Evolutionary conservation across 495 filamentous ascomycete species (phyloP).

Genomic region (Letharia columbiana): DNA sequence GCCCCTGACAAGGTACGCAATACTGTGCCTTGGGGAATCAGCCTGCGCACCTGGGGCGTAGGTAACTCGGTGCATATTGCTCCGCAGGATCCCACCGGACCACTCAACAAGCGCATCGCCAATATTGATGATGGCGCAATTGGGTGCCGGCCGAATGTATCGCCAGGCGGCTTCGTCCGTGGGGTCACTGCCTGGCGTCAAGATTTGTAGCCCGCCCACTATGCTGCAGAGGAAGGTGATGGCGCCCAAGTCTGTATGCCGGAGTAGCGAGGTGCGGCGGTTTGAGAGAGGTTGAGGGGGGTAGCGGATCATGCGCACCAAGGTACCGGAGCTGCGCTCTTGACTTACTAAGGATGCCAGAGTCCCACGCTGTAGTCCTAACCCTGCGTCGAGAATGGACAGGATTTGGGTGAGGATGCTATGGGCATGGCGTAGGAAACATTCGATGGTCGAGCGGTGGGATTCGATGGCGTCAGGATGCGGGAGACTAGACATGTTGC

Average conservation of each 20-base stretch:
- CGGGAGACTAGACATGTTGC: conserved; percentile 9
- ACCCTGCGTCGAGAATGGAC: conserved; percentile 11
- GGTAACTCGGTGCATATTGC: conserved; percentile 33
- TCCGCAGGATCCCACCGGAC: conserved; percentile 32
- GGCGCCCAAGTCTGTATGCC: conserved; percentile 24
- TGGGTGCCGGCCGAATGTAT: conserved; percentile 31
- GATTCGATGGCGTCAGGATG: conserved; percentile 17
- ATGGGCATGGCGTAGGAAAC: conserved; percentile 16
- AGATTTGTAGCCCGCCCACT: conserved; percentile 26
- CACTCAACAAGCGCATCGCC: conserved; percentile 37
- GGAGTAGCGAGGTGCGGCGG: not conserved
- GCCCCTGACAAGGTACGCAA: conserved; percentile 33
- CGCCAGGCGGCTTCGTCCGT: conserved; percentile 28
- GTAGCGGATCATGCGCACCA: conserved; percentile 18
- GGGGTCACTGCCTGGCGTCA: not conserved
- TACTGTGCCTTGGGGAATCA: conserved; percentile 24
- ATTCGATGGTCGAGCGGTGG: conserved; percentile 1
- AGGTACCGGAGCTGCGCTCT: conserved; percentile 16
- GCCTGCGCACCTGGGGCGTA: conserved; percentile 33
- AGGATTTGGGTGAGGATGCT: conserved; percentile 12
- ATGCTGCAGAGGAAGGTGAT: conserved; percentile 28
- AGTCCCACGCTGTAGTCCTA: conserved; percentile 14
- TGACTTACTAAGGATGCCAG: conserved; percentile 10
- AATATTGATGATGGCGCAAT: conserved; percentile 34
- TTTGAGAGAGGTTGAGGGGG: conserved; percentile 7